Evolutionary conservation across 2,329 filamentous ascomycete genomes (phyloP), one percentile per base, ranked within the genome.

Genomic region (Paraphaeosphaeria minitans): DNA sequence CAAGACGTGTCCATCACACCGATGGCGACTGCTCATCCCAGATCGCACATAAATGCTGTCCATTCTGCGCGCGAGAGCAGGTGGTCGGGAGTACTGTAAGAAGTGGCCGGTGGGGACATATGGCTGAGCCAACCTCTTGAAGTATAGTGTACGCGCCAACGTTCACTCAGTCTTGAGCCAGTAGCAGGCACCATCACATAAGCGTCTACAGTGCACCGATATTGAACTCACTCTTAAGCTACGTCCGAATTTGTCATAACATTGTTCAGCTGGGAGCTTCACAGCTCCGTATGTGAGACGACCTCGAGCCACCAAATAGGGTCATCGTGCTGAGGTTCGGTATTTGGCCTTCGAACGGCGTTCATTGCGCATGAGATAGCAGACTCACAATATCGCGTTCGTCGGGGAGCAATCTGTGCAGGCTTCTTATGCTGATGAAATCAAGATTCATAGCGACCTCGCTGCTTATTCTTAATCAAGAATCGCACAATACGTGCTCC

Each of bases 401-500:
- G 27, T 8, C 8, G 4, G 4, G 4, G 4, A 8, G 8, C 4
- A 29, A 29, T 29, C 4, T 29, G 27, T 4, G 4, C 27, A 29
- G 27, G 27, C 4, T 29, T 8, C 27, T 29, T 29, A 29, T 29
- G 8, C 8, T 29, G 27, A 8, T 29, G 4, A 8, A 29, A 4
- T 29, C 27, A 29, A 29, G 27, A 4, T 29, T 29, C 8, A 29
- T 8, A 29, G 27, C 4, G 8, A 29, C 27, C 27, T 29, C 27
- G 8, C 27, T 29, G 27, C 27, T 29, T 8, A 29, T 29, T 29
- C 27, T 29, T 29, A 8, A 8, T 29, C 27, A 29, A 29, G 4
- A 29, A 8, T 29, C 4, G 58, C 47, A 42, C 58, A 61, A 57
- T 62, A 62, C 12, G 41, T 24, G 33, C 59, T 62, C 24, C 31